A percentile compares a stretch with the other conserved stretches of the same genome.
These are phyloP conservation scores for Cryphonectria parasitica DNA, from an alignment of 2,329 filamentous ascomycete genomes.

Conservation along the genomic window DNA sequence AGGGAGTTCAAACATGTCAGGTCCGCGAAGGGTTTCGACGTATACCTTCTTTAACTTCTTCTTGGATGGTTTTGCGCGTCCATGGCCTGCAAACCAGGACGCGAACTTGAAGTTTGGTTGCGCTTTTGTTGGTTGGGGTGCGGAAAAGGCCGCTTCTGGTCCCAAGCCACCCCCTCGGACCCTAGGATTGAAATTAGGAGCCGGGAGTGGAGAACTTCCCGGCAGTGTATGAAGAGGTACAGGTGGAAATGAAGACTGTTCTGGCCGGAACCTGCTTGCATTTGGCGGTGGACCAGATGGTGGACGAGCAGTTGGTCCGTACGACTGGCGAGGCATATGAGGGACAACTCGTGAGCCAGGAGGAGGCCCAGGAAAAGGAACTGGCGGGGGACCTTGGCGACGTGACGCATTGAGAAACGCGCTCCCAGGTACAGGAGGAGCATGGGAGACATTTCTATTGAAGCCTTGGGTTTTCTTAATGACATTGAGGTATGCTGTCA, in stretches of 20 bases:
- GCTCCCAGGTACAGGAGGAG: too few species aligned
- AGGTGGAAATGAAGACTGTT: not conserved
- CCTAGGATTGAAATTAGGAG: not conserved
- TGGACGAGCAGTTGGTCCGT: too few species aligned
- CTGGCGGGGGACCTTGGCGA: not conserved
- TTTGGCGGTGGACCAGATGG: not conserved
- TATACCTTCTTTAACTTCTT: not conserved
- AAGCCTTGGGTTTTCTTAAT: not conserved
- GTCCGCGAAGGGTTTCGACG: too few species aligned
- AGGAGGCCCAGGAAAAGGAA: not conserved
- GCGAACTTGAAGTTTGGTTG: not conserved
- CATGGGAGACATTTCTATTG: not conserved
- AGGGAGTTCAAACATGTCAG: not conserved
- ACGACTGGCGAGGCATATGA: not conserved
- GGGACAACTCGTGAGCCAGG: not conserved
- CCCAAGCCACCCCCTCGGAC: not conserved
- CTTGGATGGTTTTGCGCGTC: not conserved
- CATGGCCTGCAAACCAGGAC: not conserved
- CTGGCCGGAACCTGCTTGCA: not conserved
- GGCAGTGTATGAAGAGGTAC: not conserved
- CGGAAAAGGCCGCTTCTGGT: not conserved
- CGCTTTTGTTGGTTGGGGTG: not conserved
- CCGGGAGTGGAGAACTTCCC: not conserved
- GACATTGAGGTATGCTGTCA: not conserved
- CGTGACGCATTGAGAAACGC: too few species aligned